These are phyloP conservation scores for Penicillium desertorum DNA, from an alignment of 495 filamentous ascomycete species.

Conservation along the genomic window DNA sequence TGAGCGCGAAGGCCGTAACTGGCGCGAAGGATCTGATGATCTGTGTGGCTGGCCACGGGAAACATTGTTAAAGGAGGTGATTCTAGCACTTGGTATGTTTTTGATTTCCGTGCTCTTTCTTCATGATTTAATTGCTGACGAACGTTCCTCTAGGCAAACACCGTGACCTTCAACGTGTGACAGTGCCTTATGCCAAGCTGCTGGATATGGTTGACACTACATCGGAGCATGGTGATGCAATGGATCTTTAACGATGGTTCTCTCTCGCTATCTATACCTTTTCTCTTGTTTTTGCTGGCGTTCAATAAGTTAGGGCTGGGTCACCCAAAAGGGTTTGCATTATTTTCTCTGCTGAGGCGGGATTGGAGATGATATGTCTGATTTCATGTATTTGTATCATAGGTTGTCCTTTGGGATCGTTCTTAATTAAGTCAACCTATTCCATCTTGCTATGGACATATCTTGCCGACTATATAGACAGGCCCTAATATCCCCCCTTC, in stretches of 20 bases:
- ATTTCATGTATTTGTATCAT: slow-evolving; percentile 16
- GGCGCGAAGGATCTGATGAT: slow-evolving; percentile 48
- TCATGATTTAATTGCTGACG: slow-evolving; percentile 29
- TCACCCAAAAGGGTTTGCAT: slow-evolving; percentile 9
- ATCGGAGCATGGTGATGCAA: slow-evolving; percentile 50
- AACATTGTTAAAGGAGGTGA: slow-evolving; percentile 82
- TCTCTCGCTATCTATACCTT: slow-evolving; percentile 6
- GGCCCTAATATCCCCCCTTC: neutral
- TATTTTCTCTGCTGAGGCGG: slow-evolving; percentile 5
- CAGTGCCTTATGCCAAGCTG: slow-evolving; percentile 82
- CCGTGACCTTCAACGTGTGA: slow-evolving; percentile 85
- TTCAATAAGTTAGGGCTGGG: slow-evolving; percentile 15
- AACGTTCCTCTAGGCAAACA: slow-evolving; percentile 70
- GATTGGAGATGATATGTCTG: slow-evolving; percentile 3
- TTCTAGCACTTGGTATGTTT: slow-evolving; percentile 84
- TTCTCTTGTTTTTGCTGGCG: slow-evolving; percentile 14
- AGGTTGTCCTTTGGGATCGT: neutral
- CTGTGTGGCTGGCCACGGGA: slow-evolving; percentile 88
- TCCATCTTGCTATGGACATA: neutral
- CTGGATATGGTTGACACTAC: slow-evolving; percentile 58
- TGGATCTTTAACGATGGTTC: slow-evolving; percentile 44
- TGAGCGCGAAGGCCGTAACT: slow-evolving; percentile 57
- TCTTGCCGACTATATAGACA: neutral
- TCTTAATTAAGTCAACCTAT: neutral
- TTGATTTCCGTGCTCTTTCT: slow-evolving; percentile 3